phyloP scores from a whole-genome alignment of 179 eudicot species.

The Vitellaria paradoxa region DNA sequence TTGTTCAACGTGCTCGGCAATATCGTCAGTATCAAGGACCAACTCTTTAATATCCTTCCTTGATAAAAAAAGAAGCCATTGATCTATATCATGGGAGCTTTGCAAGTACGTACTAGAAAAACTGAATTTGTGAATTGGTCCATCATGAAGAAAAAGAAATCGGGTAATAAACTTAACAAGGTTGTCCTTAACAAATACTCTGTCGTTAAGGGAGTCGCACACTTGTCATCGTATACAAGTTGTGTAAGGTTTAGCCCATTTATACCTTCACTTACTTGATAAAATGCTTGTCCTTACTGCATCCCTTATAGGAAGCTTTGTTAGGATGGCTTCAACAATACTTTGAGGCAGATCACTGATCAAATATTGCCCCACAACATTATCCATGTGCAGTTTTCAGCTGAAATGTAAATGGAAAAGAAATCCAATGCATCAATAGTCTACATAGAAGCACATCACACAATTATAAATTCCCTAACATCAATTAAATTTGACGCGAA shows the following conservation, averaged over 20 bases:
- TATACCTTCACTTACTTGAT: slow-evolving; percentile 87
- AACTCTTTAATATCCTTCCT: slow-evolving; percentile 71
- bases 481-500: too few species aligned
- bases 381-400: slow-evolving; percentile 34
- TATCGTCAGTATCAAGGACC: slow-evolving; percentile 77
- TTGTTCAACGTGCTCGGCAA: slow-evolving; percentile 75
- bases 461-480: background rate
- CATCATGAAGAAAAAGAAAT: slow-evolving; percentile 76
- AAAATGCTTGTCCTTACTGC: slow-evolving; percentile 79
- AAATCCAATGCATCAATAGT: background rate
- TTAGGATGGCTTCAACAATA: slow-evolving; percentile 69
- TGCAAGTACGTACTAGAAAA: slow-evolving; percentile 54
- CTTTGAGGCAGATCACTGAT: slow-evolving; percentile 85
- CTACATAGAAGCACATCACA: background rate
- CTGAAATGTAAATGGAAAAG: background rate
- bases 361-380: slow-evolving; percentile 44
- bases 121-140: slow-evolving; percentile 82
- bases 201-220: slow-evolving; percentile 46
- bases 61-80: slow-evolving; percentile 91
- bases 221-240: slow-evolving; percentile 67
- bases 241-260: slow-evolving; percentile 78
- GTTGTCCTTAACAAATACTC: slow-evolving; percentile 36
- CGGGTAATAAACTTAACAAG: slow-evolving; percentile 62
- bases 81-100: slow-evolving; percentile 76
- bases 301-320: slow-evolving; percentile 75